Base-by-base conservation (phyloP, 2,329 filamentous ascomycete genomes). In the Myriosclerotinia duriaeana region DNA sequence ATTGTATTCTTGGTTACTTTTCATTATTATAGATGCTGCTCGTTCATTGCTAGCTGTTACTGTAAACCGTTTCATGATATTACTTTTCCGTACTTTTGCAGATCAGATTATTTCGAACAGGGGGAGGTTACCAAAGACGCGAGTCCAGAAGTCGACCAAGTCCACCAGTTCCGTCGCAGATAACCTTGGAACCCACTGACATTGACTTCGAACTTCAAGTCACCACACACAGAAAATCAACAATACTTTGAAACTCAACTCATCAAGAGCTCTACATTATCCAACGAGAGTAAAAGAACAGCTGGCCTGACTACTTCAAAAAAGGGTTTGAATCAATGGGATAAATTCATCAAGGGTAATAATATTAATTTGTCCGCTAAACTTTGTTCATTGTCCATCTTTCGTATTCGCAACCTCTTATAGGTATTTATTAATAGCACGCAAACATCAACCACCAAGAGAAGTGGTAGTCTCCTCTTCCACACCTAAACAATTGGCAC, bases 261-360 rank as follows among this genome's bases (percentile, higher is more conserved):
- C 36, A 53, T 15, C 42, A 11, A 56, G 50, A 64, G 61, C 38
- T 50, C 44, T 34, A 61, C 2, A 50, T 50, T 48, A 26, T 69
- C 68, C 44, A 62, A 73, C 71, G 69, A 70, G 59, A 66, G 59
- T 68, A 60, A 66, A 62, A 70, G 46, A 65, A 67, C 72, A 74
- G 74, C 73, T 69, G 72, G 72, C 53, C 71, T 75, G 72, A 72
- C 46, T 53, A 70, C 48, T 46, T n/a, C 54, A n/a, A 54, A 54
- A 54, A 2, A 5, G 30, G 15, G 11, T 7, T 20, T n/a, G n/a
- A 42, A 65, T 5, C 2, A 52, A n/a, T 59, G 58, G 20, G 15
- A 40, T 1, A 22, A 38, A 48, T 48, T n/a, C 48, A 11, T 42
- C 38, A 42, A 60, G 46, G 48, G n/a, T 22, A 38, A 40, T 52